phyloP scores from a whole-genome alignment of 2,329 filamentous ascomycete genomes.

The Dissoconium aciculare region DNA sequence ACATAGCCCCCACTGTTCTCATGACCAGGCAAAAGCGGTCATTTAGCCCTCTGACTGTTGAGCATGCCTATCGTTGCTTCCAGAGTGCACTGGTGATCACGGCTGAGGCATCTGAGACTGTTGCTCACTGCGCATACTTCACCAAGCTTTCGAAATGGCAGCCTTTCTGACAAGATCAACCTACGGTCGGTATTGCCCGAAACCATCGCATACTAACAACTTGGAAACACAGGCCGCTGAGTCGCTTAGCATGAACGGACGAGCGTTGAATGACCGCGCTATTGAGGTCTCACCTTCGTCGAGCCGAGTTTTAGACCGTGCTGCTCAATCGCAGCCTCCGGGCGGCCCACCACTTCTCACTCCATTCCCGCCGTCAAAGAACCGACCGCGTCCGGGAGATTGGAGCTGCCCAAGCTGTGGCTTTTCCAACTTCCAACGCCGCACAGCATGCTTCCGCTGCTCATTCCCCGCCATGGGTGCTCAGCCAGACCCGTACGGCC shows the following conservation, averaged over 20 bases:
- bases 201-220: too few relatives aligned
- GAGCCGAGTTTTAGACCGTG: constrained; percentile 89
- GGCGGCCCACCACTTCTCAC: constrained; percentile 53
- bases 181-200: too few relatives aligned
- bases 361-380: constrained; percentile 96
- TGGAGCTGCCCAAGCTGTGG: constrained; percentile 98
- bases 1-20: too few relatives aligned
- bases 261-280: constrained; percentile 94
- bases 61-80: too few relatives aligned
- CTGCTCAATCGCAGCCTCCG: constrained; percentile 47
- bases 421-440: constrained; percentile 98
- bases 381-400: constrained; percentile 87
- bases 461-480: constrained; percentile 91
- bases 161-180: too few relatives aligned
- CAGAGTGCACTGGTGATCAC: too few relatives aligned
- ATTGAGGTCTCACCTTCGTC: constrained; percentile 97
- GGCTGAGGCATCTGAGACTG: too few relatives aligned
- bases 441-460: constrained; percentile 96
- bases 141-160: too few relatives aligned
- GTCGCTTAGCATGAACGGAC: constrained; percentile 97
- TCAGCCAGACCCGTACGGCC: constrained; percentile 47
- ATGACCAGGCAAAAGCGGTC: too few relatives aligned
- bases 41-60: too few relatives aligned
- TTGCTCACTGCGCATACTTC: too few relatives aligned
- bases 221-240: constrained; percentile 96